Evolutionary conservation across 1,284 basidiomycete genomes (phyloP), one percentile per base, ranked within the genome.

Genomic region (Lignosus rhinocerotis): DNA sequence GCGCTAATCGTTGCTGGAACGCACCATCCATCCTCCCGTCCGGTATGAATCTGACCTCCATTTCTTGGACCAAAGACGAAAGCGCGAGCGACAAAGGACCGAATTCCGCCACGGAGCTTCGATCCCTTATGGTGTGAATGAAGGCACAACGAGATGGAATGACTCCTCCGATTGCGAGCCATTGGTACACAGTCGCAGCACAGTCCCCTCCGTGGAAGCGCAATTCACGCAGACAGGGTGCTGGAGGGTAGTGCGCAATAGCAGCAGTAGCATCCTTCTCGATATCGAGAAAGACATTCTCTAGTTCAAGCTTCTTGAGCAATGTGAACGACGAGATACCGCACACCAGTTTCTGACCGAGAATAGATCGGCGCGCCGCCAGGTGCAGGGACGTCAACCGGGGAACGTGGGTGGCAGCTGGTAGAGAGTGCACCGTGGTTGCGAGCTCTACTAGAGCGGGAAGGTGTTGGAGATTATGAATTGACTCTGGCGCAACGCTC

Each of bases 21-120:
- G 10, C 34, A 63, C 62, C 42, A 21, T 47, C 39, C 52, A 63
- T 54, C 9, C 34, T 56, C 14, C 62, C 62, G 17, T 49, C 44
- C 9, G 62, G 62, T 32, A 45, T 42, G 38, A 60, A 59, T 6
- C 43, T 32, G 7, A 60, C 36, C 11, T 57, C 53, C 36, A 63
- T 36, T 12, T 56, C 33, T 30, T 59, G 51, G 31, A 52, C 36
- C 11, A 56, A 19, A 17, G 33, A 17, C 10, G 43, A 30, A n/a
- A 58, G 59, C 6, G 25, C 10, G 3, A 17, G 31, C 7, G 56
- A 55, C n/a, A 38, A 25, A 3, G n/a, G n/a, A 3, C 31, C 38
- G 47, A 60, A 55, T 6, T 45, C 39, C 3, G 3, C 45, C 2
- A 54, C 55, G 34, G 53, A 44, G 2, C 11, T 8, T 3, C n/a